These are phyloP conservation scores for Stromatinia cepivora DNA, from an alignment of 2,329 filamentous ascomycete species.

Conservation along the genomic window DNA sequence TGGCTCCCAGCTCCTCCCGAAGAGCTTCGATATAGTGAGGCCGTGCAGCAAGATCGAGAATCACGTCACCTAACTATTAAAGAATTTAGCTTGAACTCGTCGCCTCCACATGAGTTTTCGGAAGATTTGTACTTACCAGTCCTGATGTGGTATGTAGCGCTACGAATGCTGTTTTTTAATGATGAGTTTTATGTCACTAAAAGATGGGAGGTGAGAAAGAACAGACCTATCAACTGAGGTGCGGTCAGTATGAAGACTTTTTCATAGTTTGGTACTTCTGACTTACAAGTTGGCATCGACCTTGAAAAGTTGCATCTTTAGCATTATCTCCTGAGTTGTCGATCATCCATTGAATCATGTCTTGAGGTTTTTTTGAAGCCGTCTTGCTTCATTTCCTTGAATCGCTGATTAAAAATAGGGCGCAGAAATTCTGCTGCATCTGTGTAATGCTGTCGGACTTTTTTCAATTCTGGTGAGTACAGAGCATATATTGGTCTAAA, in stretches of 20 bases:
- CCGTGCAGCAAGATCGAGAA: constrained; percentile 53
- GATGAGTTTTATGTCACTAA: neutral
- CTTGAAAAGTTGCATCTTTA: constrained; percentile 14
- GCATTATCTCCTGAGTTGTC: constrained; percentile 15
- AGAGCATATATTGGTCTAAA: constrained; percentile 11
- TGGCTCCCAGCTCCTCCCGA: constrained; percentile 26
- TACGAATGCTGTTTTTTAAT: constrained; percentile 3
- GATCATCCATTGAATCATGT: constrained; percentile 20
- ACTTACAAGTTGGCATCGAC: constrained; percentile 16
- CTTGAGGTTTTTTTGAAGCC: neutral
- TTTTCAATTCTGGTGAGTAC: constrained; percentile 8
- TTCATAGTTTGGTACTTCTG: neutral
- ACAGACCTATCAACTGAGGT: neutral
- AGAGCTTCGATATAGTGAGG: constrained; percentile 46
- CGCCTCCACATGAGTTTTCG: neutral
- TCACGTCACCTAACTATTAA: constrained; percentile 8
- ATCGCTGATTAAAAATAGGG: constrained; percentile 7
- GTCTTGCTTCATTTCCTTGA: constrained; percentile 4
- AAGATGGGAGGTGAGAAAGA: neutral
- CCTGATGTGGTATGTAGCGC: constrained; percentile 10
- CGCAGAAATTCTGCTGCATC: constrained; percentile 9
- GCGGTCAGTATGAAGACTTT: neutral
- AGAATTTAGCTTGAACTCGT: neutral
- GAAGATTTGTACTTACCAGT: neutral
- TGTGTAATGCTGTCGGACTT: constrained; percentile 9